These are phyloP conservation scores for Betula pendula DNA, from an alignment of 306 rosid species.

Conservation along the genomic window DNA sequence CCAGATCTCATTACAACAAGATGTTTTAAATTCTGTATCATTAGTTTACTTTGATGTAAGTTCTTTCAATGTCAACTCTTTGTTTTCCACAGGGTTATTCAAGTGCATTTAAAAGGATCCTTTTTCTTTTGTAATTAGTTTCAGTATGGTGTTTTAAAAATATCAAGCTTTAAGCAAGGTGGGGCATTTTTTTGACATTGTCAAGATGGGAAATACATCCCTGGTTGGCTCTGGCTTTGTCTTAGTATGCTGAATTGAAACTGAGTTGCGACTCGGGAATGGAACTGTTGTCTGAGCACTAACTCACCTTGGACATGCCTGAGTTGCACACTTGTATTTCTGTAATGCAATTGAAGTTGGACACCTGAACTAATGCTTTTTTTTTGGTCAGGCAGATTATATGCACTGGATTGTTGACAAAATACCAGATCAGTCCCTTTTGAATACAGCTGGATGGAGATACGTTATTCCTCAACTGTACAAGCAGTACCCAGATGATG, in stretches of 20 bases:
- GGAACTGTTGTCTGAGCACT: not conserved
- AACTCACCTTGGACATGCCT: not conserved
- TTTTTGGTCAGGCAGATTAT: conserved; percentile 41
- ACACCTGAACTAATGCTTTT: conserved; percentile 9
- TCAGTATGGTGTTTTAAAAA: not conserved
- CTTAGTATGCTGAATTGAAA: not conserved
- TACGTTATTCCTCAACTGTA: conserved; percentile 73
- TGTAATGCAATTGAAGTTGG: not conserved
- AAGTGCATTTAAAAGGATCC: not conserved
- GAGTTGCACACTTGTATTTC: not conserved
- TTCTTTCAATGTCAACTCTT: conserved; percentile 19
- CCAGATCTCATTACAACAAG: conserved; percentile 70
- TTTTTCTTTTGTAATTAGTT: not conserved
- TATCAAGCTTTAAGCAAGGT: not conserved
- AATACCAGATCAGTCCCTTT: conserved; percentile 49
- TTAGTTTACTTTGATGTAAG: conserved; percentile 62
- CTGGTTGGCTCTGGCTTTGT: not conserved
- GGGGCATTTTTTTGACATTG: not conserved
- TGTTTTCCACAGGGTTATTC: conserved; percentile 9
- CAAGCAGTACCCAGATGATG: conserved; percentile 69
- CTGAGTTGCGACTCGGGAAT: not conserved
- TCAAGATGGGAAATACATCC: not conserved
- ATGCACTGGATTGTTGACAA: conserved; percentile 63
- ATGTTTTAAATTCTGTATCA: conserved; percentile 66
- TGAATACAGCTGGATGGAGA: conserved; percentile 81